phyloP scores from a whole-genome alignment of 1,284 basidiomycete species.

The Stereum hirsutum region DNA sequence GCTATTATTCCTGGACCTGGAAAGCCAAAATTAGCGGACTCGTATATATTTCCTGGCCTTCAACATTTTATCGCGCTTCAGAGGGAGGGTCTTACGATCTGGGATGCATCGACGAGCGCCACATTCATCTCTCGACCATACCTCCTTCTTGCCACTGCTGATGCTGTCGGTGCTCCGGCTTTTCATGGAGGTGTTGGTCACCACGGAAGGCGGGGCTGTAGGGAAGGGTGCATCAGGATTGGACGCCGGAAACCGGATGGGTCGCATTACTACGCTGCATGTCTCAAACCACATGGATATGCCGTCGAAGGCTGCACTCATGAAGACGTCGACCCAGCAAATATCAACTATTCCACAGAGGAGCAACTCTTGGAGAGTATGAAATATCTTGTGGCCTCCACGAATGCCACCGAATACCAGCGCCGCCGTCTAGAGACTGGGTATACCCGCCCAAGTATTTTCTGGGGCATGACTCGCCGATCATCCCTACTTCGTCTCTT shows the following conservation, averaged over 20 bases:
- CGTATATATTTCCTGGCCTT: conserved; percentile 15
- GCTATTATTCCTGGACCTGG: conserved; percentile 18
- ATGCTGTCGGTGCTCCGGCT: conserved; percentile 5
- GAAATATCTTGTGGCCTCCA: background rate
- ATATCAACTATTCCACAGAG: too few species aligned
- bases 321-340: background rate
- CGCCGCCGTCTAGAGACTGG: conserved; percentile 1
- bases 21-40: conserved; percentile 18
- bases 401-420: background rate
- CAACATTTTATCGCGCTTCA: conserved; percentile 15
- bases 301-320: conserved; percentile 1
- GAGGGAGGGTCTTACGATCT: conserved; percentile 13
- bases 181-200: conserved; percentile 7
- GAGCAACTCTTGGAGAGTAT: background rate
- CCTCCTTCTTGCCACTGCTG: conserved; percentile 5
- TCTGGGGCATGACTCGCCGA: conserved; percentile 2
- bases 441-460: conserved; percentile 3
- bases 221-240: background rate
- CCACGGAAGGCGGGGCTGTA: conserved; percentile 8
- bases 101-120: conserved; percentile 9
- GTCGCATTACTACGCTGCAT: conserved; percentile 4
- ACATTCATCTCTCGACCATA: background rate
- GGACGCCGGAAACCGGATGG: conserved; percentile 4
- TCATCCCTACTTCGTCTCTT: conserved; percentile 11
- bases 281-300: conserved; percentile 3